Evolutionary conservation across 306 rosid genomes (phyloP).

Genomic region (Medicago arabica): DNA sequence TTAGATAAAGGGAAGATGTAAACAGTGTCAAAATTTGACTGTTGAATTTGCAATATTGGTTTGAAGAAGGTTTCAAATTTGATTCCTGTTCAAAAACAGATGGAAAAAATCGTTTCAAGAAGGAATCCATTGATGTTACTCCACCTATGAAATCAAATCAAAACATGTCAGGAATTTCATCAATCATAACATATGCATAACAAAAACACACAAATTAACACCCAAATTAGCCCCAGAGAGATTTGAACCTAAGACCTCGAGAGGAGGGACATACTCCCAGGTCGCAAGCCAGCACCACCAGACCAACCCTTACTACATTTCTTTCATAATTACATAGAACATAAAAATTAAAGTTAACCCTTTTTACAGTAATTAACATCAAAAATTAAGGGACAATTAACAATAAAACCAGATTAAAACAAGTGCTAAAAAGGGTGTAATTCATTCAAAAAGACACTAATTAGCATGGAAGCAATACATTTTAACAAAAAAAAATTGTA

Average conservation of each 20-base stretch:
- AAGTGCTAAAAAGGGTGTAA: not conserved
- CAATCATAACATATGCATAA: conserved; percentile 24
- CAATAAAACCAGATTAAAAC: conserved; percentile 23
- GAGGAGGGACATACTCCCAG: too few species aligned
- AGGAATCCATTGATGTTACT: conserved; percentile 81
- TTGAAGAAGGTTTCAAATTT: conserved; percentile 40
- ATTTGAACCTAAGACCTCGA: too few species aligned
- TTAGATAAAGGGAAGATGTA: conserved; percentile 78
- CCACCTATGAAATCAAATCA: conserved; percentile 57
- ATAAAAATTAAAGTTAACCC: not conserved
- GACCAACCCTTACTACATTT: too few species aligned
- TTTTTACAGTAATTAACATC: not conserved
- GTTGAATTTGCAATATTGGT: conserved; percentile 76
- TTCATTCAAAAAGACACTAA: not conserved
- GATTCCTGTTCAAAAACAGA: conserved; percentile 57
- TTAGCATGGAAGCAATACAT: not conserved
- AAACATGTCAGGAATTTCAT: conserved; percentile 17
- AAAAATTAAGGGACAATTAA: not conserved
- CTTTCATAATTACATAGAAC: not conserved
- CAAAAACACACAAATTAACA: not conserved
- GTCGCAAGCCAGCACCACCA: too few species aligned
- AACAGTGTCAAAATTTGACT: conserved; percentile 68
- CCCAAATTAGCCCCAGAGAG: too few species aligned
- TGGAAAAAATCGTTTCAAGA: conserved; percentile 62
- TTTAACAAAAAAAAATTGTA: not conserved